Percentiles rank a stretch among this genome's conserved stretches.
Conservation (phyloP, 1,284 basidiomycete species). For the Ustanciosporium gigantosporum region DNA sequence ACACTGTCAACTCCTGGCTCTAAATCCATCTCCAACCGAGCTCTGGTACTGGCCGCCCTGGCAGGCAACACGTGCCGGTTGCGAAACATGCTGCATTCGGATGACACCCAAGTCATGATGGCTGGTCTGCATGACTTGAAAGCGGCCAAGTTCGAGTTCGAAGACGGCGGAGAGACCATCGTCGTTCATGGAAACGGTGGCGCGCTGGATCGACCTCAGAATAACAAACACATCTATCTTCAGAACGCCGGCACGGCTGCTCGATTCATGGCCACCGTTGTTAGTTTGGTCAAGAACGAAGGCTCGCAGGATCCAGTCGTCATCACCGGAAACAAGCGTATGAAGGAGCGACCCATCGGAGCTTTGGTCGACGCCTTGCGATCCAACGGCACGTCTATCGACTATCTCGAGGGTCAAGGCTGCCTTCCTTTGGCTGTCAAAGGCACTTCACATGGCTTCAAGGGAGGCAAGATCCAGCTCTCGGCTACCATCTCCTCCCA, state of each 20-base stretch:
- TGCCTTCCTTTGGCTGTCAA: slow-evolving; percentile 84
- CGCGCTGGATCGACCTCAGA: slow-evolving; percentile 64
- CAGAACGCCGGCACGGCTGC: slow-evolving; percentile 97
- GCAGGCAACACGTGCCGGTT: slow-evolving; percentile 84
- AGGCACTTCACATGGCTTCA: slow-evolving; percentile 69
- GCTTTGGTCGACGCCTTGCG: slow-evolving; percentile 90
- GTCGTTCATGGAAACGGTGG: slow-evolving; percentile 88
- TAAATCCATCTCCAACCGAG: slow-evolving; percentile 96
- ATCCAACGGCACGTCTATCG: slow-evolving; percentile 78
- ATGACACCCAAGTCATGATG: slow-evolving; percentile 99
- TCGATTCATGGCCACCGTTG: slow-evolving; percentile 94
- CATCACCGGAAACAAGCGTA: slow-evolving; percentile 95
- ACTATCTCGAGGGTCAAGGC: slow-evolving; percentile 77
- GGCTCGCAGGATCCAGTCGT: slow-evolving; percentile 59
- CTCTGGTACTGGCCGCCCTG: slow-evolving; percentile 88
- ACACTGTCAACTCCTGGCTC: slow-evolving; percentile 90
- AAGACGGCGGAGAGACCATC: slow-evolving; percentile 89
- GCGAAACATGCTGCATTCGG: slow-evolving; percentile 89
- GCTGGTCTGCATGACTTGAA: slow-evolving; percentile 73
- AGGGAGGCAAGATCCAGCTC: slow-evolving; percentile 81
- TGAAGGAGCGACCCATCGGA: slow-evolving; percentile 95
- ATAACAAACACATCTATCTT: slow-evolving; percentile 86
- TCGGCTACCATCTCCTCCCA: slow-evolving; percentile 94
- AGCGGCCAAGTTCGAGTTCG: slow-evolving; percentile 88
- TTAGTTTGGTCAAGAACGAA: slow-evolving; percentile 68